phyloP scores from a whole-genome alignment of 2,329 filamentous ascomycete genomes.

The Tolypocladium tropicale region DNA sequence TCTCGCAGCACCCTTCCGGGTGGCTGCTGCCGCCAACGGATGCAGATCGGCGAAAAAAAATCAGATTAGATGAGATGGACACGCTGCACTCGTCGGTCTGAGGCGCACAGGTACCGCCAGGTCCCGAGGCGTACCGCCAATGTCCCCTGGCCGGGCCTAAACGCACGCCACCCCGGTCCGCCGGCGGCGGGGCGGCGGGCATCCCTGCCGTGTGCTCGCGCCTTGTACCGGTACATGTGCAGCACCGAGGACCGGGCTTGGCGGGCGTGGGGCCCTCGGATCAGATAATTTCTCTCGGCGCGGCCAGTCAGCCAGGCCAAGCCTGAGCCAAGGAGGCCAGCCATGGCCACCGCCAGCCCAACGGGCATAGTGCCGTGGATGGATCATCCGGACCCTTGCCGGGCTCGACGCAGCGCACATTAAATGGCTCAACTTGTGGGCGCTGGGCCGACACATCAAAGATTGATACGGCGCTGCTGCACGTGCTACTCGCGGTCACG shows the following conservation, averaged over 20 bases:
- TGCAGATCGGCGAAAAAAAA: neutral
- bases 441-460: neutral
- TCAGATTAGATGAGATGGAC: conserved; percentile 2
- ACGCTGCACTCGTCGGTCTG: neutral
- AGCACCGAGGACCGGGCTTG: conserved; percentile 1
- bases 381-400: neutral
- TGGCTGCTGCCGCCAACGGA: neutral
- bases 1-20: neutral
- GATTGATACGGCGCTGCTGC: neutral
- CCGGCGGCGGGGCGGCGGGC: neutral
- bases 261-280: conserved; percentile 14
- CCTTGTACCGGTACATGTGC: conserved; percentile 3
- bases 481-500: neutral
- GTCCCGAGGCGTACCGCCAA: conserved; percentile 1
- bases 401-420: neutral
- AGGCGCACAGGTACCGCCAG: neutral
- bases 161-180: neutral
- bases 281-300: conserved; percentile 24
- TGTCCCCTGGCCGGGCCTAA: neutral
- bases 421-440: neutral
- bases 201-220: no score
- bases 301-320: neutral
- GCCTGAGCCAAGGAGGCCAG: neutral
- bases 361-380: neutral
- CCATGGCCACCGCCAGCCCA: neutral